These are phyloP conservation scores for Colletotrichum siamense DNA, from an alignment of 2,329 filamentous ascomycete genomes.

Conservation along the genomic window DNA sequence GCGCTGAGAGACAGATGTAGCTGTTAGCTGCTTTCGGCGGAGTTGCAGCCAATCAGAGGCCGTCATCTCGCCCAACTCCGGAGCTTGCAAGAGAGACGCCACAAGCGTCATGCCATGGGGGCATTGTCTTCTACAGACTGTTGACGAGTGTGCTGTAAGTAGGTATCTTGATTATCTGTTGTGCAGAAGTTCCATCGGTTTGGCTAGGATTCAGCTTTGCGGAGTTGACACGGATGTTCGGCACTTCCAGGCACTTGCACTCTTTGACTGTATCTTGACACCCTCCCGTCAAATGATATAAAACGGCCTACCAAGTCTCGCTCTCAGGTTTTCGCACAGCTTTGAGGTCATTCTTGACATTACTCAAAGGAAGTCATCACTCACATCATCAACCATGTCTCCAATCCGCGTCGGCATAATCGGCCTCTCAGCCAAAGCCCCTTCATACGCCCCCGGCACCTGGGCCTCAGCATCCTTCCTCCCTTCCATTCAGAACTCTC, in stretches of 20 bases:
- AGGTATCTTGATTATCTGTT: background rate
- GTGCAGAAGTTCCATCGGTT: background rate
- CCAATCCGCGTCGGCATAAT: slow-evolving; percentile 61
- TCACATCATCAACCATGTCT: slow-evolving; percentile 24
- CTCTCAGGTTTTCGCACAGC: background rate
- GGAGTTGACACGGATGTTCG: background rate
- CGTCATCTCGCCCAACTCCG: background rate
- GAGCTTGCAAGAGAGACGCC: background rate
- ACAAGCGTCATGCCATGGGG: background rate
- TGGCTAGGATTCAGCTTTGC: background rate
- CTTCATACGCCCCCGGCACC: slow-evolving; percentile 45
- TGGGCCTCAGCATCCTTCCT: slow-evolving; percentile 65
- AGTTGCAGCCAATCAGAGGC: background rate
- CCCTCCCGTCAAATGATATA: background rate
- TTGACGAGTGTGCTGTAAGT: background rate
- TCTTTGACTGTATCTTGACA: background rate
- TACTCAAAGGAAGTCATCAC: background rate
- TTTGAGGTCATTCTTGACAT: background rate
- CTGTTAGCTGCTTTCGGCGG: background rate
- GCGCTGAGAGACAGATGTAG: background rate
- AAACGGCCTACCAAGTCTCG: background rate
- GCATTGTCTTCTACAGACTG: background rate
- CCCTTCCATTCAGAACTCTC: slow-evolving; percentile 51
- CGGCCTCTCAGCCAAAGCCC: slow-evolving; percentile 59
- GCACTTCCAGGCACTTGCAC: background rate